A percentile compares a stretch with the other conserved stretches of the same genome.
phyloP scores from a whole-genome alignment of 1,284 basidiomycete genomes.

The Meira miltonrushii region DNA sequence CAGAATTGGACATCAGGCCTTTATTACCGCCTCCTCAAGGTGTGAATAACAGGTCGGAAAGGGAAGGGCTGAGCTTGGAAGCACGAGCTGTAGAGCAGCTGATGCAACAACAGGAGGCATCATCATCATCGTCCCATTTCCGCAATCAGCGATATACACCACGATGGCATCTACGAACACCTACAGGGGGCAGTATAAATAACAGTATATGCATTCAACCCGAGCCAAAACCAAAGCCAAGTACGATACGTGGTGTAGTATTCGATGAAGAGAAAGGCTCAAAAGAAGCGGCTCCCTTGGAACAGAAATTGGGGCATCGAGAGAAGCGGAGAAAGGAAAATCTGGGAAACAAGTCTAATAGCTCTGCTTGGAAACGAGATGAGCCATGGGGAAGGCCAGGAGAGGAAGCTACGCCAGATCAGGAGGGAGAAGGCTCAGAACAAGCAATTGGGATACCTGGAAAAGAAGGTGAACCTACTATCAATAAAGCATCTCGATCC shows the following conservation, averaged over 20 bases:
- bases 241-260: background rate
- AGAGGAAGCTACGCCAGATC: background rate
- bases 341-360: constrained; percentile 19
- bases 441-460: constrained; percentile 12
- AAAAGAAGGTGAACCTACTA: constrained; percentile 21
- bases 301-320: background rate
- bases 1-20: constrained; percentile 67
- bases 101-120: background rate
- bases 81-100: background rate
- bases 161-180: constrained; percentile 55
- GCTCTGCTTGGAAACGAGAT: background rate
- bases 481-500: constrained; percentile 36
- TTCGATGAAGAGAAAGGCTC: background rate
- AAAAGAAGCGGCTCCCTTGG: too few relatives aligned
- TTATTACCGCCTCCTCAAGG: constrained; percentile 52
- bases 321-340: background rate
- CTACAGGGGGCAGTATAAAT: constrained; percentile 68
- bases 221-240: constrained; percentile 9
- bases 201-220: constrained; percentile 63
- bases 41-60: background rate
- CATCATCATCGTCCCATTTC: background rate
- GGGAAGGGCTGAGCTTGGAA: background rate
- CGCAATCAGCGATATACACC: constrained; percentile 14
- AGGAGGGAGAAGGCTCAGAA: background rate
- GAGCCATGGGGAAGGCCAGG: background rate